phyloP scores from a whole-genome alignment of 106 monocot genomes.

The Chionographis japonica region DNA sequence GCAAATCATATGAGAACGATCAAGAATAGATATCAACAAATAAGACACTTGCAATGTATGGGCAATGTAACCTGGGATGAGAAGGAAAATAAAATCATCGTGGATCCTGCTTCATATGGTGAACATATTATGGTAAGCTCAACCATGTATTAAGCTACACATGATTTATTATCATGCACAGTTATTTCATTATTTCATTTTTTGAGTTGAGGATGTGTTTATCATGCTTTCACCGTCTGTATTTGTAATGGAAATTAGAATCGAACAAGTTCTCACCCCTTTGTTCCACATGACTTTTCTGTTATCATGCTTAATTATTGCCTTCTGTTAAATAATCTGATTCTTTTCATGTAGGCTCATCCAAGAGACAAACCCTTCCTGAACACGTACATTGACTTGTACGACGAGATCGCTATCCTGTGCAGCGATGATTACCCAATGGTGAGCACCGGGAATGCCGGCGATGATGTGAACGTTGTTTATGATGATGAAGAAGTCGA shows the following conservation, averaged over 20 bases:
- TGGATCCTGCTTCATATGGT: conserved; percentile 14
- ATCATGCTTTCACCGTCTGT: too few relatives aligned
- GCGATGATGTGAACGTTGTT: conserved; percentile 15
- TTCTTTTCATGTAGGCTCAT: conserved; percentile 7
- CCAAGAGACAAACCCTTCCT: conserved; percentile 28
- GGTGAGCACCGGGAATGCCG: too few relatives aligned
- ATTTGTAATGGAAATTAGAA: neutral
- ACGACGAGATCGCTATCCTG: conserved; percentile 23
- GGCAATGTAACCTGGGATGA: conserved; percentile 11
- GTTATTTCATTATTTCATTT: too few relatives aligned
- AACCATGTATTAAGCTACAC: too few relatives aligned
- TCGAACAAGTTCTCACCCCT: too few relatives aligned
- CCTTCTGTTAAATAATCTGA: neutral
- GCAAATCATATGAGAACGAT: conserved; percentile 37
- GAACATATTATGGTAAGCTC: conserved; percentile 22
- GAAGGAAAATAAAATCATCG: conserved; percentile 21
- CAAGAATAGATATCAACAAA: conserved; percentile 22
- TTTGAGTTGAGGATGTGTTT: too few relatives aligned
- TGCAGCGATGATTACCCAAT: conserved; percentile 18
- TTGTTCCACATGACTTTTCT: neutral
- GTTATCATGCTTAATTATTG: neutral
- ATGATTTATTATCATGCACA: too few relatives aligned
- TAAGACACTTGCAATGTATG: conserved; percentile 15
- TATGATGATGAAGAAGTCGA: conserved; percentile 13
- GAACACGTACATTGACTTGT: conserved; percentile 30